Evolutionary conservation across 345 rosid species (phyloP).

Genomic region (Acer negundo): DNA sequence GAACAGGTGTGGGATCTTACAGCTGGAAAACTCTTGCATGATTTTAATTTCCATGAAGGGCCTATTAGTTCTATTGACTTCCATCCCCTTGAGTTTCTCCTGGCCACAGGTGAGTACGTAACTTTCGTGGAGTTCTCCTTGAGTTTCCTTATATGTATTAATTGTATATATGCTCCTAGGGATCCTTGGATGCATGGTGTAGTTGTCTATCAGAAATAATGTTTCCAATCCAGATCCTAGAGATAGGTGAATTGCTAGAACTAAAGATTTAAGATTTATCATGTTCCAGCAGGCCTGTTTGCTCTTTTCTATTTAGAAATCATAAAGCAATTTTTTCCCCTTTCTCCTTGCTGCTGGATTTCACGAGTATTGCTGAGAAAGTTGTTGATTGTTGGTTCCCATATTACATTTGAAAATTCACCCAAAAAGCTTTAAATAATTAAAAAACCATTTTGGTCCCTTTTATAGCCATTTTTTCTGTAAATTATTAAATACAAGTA

Average conservation of each 20-base stretch:
- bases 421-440: neutral
- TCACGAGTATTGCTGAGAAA: neutral
- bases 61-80: slow-evolving; percentile 79
- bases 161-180: neutral
- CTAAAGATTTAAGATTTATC: neutral
- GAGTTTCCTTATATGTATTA: neutral
- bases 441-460: neutral
- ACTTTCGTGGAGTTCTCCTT: slow-evolving; percentile 11
- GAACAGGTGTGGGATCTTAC: slow-evolving; percentile 90
- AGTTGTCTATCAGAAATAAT: neutral
- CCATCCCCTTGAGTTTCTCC: slow-evolving; percentile 96
- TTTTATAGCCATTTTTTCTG: neutral
- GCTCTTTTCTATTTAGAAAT: neutral
- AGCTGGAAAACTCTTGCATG: slow-evolving; percentile 97
- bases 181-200: neutral
- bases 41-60: slow-evolving; percentile 92
- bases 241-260: neutral
- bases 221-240: neutral
- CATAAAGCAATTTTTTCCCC: neutral
- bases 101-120: slow-evolving; percentile 75
- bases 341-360: neutral
- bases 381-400: slow-evolving; percentile 11
- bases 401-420: neutral
- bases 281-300: neutral
- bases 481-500: slow-evolving; percentile 1